phyloP scores from a whole-genome alignment of 306 rosid species.

The Prunus davidiana region DNA sequence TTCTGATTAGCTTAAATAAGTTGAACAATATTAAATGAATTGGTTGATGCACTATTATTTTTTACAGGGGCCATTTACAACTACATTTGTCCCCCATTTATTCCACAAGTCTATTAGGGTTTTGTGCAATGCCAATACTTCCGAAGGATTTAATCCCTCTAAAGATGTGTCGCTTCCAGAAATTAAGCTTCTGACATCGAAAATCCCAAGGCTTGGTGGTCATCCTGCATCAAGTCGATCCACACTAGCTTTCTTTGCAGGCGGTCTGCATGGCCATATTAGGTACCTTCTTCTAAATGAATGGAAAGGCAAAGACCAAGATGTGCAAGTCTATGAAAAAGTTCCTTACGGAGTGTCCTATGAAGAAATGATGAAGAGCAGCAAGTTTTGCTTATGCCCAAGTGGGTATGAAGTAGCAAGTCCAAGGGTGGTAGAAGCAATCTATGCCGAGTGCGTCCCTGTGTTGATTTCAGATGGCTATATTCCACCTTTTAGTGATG shows the following conservation, averaged over 20 bases:
- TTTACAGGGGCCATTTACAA: slow-evolving; percentile 40
- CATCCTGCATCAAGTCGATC: slow-evolving; percentile 33
- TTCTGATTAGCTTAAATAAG: no score
- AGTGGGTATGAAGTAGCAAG: slow-evolving; percentile 36
- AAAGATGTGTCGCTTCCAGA: slow-evolving; percentile 60
- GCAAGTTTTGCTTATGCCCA: slow-evolving; percentile 61
- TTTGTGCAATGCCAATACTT: slow-evolving; percentile 60
- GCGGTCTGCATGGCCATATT: slow-evolving; percentile 48
- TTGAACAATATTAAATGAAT: background rate
- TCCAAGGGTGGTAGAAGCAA: slow-evolving; percentile 57
- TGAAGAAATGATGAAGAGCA: slow-evolving; percentile 39
- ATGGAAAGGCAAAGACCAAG: slow-evolving; percentile 60
- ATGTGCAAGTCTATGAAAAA: slow-evolving; percentile 45
- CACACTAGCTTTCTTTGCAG: slow-evolving; percentile 60
- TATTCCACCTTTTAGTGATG: slow-evolving; percentile 16
- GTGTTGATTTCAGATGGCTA: slow-evolving; percentile 53
- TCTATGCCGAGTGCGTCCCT: slow-evolving; percentile 61
- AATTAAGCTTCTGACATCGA: slow-evolving; percentile 32
- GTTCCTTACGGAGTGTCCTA: slow-evolving; percentile 41
- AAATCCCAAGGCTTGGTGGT: slow-evolving; percentile 38
- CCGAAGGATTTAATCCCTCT: slow-evolving; percentile 59
- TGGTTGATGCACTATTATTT: background rate
- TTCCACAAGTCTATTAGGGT: slow-evolving; percentile 51
- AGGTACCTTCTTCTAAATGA: slow-evolving; percentile 35
- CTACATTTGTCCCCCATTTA: slow-evolving; percentile 40